Evolutionary conservation across 2,329 filamentous ascomycete species (phyloP), one percentile per base, ranked within the genome.

Genomic region (Aphanocladium album): DNA sequence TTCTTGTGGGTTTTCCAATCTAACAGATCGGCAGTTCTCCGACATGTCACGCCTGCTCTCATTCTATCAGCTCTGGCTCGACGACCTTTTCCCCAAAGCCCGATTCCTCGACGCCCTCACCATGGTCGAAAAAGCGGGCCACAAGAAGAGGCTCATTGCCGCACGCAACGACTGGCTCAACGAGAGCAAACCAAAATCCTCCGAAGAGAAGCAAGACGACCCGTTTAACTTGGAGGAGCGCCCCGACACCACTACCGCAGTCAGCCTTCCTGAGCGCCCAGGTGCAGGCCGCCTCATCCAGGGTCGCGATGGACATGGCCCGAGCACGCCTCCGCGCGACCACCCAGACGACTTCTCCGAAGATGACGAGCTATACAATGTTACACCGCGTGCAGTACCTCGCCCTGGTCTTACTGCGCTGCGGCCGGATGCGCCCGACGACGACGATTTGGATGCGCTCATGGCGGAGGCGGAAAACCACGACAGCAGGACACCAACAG

Each of bases 51-150:
- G 87, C 17, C 82, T 99, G 25, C 81, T 99, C 52, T 91, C 90
- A 25, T 90, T 96, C 71, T 99, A 98, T 71, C 95, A 98, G 72
- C 76, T 96, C 60, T 99, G 95, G 95, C 88, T 99, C 2, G 93
- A 99, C 74, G 92, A 97, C 70, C 80, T 99, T 14, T 99, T 93
- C 70, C 95, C 95, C 14, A 92, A 96, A 70, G 95, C 93, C 5
- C 93, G 92, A 69, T 99, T 99, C 69, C 83, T 90, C 52, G 95
- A 99, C 69, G 95, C 90, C 2, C 79, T 98, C 7, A 78, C 82
- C 43, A 96, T 98, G 79, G 90, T 98, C 2, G 95, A 99, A 73
- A 97, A 96, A 75, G 81, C 91, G 0, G 95, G 95, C 1, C 95
- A 97, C 74, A 91, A 89, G 67, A 93, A 90, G 71, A 80, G 82